Conservation (phyloP, 768 basidiomycete genomes). For the Suillus paluster region DNA sequence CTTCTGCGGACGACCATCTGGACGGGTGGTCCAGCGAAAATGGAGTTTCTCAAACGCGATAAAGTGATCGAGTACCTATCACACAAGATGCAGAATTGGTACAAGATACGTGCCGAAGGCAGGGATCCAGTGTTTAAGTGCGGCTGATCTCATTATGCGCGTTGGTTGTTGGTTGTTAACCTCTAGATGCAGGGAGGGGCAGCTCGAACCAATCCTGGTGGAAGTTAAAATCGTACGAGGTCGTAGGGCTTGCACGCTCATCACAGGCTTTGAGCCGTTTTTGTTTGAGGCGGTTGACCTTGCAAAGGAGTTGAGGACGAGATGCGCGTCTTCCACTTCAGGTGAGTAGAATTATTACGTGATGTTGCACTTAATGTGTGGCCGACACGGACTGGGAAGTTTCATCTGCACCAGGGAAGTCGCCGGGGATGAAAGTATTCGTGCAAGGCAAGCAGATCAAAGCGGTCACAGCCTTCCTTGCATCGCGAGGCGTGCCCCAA, state of each 20-base stretch:
- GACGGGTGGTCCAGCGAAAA: no score
- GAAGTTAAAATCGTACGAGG: no score
- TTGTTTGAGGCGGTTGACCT: no score
- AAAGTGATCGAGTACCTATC: no score
- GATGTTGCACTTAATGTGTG: neutral
- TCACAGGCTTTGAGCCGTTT: no score
- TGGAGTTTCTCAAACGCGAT: no score
- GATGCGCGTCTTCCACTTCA: no score
- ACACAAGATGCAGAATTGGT: no score
- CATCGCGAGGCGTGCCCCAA: conserved; percentile 76
- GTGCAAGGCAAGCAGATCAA: conserved; percentile 86
- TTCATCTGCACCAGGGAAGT: conserved; percentile 61
- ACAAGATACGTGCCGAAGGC: conserved; percentile 61
- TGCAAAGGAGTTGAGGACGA: no score
- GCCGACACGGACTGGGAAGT: conserved; percentile 42
- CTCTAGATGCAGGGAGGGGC: conserved; percentile 65
- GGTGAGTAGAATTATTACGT: conserved; percentile 47
- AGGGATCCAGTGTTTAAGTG: conserved; percentile 65
- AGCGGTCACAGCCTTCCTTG: no score
- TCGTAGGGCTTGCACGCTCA: no score
- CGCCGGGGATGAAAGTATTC: conserved; percentile 66
- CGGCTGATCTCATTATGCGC: conserved; percentile 22
- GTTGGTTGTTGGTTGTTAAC: conserved; percentile 8
- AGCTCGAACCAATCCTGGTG: no score
- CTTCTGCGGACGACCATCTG: conserved; percentile 38